These are phyloP conservation scores for Sporothrix humicola DNA, from an alignment of 2,329 filamentous ascomycete species.

Conservation along the genomic window DNA sequence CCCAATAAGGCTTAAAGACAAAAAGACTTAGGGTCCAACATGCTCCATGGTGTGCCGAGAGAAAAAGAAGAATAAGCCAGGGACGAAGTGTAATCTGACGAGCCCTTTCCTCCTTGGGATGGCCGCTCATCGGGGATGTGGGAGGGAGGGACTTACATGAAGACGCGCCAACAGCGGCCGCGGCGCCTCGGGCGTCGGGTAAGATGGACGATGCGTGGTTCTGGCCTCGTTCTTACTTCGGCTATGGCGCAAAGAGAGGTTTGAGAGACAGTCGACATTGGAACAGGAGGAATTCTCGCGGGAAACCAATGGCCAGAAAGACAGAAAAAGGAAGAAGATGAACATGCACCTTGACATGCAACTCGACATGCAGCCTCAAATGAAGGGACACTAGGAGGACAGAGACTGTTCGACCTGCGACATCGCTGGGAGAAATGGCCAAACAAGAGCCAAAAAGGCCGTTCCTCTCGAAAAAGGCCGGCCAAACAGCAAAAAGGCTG, in stretches of 20 bases:
- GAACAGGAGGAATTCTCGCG: conserved; percentile 14
- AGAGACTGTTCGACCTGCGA: too few species aligned
- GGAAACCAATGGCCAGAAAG: neutral
- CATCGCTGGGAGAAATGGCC: neutral
- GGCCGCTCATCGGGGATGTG: conserved; percentile 15
- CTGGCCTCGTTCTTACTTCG: neutral
- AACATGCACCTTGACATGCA: neutral
- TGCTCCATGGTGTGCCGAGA: neutral
- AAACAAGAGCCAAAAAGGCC: too few species aligned
- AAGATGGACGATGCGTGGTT: neutral
- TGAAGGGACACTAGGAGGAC: neutral
- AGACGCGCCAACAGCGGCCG: conserved; percentile 17
- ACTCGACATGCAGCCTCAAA: too few species aligned
- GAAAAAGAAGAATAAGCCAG: neutral
- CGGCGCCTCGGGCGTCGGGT: neutral
- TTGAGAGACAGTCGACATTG: neutral
- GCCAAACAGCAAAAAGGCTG: neutral
- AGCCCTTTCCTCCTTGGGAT: neutral
- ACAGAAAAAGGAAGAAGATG: neutral
- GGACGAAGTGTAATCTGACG: conserved; percentile 4
- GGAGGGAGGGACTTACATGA: neutral
- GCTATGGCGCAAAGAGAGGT: conserved; percentile 8
- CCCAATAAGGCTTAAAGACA: neutral
- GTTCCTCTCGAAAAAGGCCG: too few species aligned
- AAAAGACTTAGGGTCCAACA: neutral